Evolutionary conservation across 768 basidiomycete genomes (phyloP).

Genomic region (Kwoniella sp.): DNA sequence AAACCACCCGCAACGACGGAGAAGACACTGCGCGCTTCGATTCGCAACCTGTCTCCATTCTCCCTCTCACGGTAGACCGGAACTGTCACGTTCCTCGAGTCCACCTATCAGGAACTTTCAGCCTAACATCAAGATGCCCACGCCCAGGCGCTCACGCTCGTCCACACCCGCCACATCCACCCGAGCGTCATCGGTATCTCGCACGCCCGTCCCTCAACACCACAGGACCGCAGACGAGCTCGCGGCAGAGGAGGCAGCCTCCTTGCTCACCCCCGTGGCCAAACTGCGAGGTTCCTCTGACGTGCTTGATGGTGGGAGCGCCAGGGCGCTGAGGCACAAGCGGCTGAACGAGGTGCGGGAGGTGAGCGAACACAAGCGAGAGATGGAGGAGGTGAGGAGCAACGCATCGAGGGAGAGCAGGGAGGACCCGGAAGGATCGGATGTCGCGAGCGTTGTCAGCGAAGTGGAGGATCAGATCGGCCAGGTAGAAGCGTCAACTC

Average conservation of each 20-base stretch:
- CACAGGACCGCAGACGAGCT: constrained; percentile 33
- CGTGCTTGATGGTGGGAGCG: constrained; percentile 4
- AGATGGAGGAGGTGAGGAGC: constrained; percentile 1
- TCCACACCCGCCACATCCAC: constrained; percentile 7
- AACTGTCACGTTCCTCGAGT: too few relatives aligned
- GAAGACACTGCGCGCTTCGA: too few relatives aligned
- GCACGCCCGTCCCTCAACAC: constrained; percentile 16
- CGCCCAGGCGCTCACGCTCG: constrained; percentile 11
- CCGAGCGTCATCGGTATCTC: constrained; percentile 8
- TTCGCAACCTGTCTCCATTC: too few relatives aligned
- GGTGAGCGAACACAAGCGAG: neutral
- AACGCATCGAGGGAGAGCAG: neutral
- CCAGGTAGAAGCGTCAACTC: neutral
- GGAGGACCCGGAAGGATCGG: constrained; percentile 1
- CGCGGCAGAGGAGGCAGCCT: constrained; percentile 27
- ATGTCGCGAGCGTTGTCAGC: neutral
- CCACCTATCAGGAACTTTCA: too few relatives aligned
- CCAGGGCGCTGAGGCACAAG: constrained; percentile 6
- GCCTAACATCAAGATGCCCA: constrained; percentile 14
- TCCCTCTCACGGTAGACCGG: too few relatives aligned
- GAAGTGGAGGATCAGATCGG: neutral
- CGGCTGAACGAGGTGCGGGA: constrained; percentile 7
- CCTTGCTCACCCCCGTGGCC: constrained; percentile 1
- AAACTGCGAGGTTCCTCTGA: neutral
- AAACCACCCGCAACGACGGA: too few relatives aligned